Base-by-base conservation (phyloP, 2,329 filamentous ascomycete genomes). In the Cercospora nicotianae region DNA sequence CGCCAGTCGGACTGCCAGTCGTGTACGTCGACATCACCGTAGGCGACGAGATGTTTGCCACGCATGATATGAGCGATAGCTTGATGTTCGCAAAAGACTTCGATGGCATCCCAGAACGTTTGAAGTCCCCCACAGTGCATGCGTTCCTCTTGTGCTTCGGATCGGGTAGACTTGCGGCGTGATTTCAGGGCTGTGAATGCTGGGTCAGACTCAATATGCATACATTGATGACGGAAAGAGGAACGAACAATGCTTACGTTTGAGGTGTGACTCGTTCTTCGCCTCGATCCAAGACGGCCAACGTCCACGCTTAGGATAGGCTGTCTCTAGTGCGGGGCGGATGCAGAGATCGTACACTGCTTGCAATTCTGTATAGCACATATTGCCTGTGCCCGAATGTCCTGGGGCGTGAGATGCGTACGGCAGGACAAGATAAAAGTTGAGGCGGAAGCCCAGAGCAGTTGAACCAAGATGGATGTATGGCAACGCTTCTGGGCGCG, bases 351-450 rank as follows among this genome's bases (percentile, higher is more conserved):
- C 71, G 65, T 67, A 71, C 36, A 72, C 48, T 20, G 45, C 39
- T 53, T 72, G 69, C 10, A 72, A 57, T 51, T 66, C 67, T 31
- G 36, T 45, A 63, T 70, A 69, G 48, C 60, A 65, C 57, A 67
- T 66, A 39, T 69, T 58, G 7, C 67, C 67, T 12, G 67, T 66
- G 28, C 67, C 67, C 9, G 67, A 55, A 23, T 59, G 39, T 12
- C 30, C 33, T 1, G 63, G 61, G n/a, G 67, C 60, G 31, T 53
- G 64, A 16, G 64, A 61, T 28, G 64, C 59, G 26, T 64, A 63
- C 5, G 71, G 71, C 2, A 72, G 68, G 57, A 72, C 57, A 26
- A 72, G 68, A 63, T 71, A 71, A 57, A 72, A 72, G 62, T 72
- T 66, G n/a, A 72, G 28, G 20, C 64, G 67, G 36, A 72, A 71